phyloP scores from a whole-genome alignment of 164 flowering plant species.

The Aristolochia fimbriata region DNA sequence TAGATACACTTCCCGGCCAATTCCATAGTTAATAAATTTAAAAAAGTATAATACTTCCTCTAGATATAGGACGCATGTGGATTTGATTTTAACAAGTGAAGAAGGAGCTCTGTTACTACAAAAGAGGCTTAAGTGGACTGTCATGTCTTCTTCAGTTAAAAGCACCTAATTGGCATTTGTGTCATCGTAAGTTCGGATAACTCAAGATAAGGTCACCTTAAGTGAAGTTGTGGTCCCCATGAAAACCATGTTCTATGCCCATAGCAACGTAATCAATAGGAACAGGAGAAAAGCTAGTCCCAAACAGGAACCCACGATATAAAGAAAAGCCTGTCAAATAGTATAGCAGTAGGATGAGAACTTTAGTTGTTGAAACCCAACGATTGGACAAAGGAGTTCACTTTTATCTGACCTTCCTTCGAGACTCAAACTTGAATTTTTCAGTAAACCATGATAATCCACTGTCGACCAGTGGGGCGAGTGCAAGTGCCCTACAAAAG shows the following conservation, averaged over 20 bases:
- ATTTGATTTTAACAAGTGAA: no score
- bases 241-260: constrained; percentile 23
- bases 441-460: constrained; percentile 77
- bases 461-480: constrained; percentile 73
- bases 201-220: no score
- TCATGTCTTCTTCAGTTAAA: no score
- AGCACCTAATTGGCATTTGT: no score
- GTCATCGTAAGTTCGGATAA: no score
- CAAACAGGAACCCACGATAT: constrained; percentile 48
- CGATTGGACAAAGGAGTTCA: not conserved
- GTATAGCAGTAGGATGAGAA: not conserved
- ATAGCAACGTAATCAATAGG: constrained; percentile 46
- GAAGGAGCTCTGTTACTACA: no score
- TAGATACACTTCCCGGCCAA: no score
- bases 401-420: constrained; percentile 38
- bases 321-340: constrained; percentile 50
- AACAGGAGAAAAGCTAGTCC: constrained; percentile 53
- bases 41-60: no score
- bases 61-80: no score
- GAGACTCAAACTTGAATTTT: constrained; percentile 55
- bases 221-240: no score
- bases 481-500: constrained; percentile 72
- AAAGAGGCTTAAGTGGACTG: no score
- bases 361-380: not conserved
- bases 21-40: no score